These are phyloP conservation scores for Porcisia deanei DNA, from an alignment of 208 protist genomes.

Conservation along the genomic window DNA sequence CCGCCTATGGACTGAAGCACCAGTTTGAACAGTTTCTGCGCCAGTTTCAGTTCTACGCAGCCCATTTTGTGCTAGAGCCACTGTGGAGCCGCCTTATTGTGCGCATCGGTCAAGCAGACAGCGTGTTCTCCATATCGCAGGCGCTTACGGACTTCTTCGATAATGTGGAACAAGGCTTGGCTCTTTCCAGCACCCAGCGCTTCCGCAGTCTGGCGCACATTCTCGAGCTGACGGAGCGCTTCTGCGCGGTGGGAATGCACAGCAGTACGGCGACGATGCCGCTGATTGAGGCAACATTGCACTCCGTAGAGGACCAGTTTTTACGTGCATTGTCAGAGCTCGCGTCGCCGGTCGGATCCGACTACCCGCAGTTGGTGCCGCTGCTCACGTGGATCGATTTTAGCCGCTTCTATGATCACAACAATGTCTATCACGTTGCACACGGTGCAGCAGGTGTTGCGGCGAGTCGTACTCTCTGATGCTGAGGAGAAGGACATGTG, in stretches of 20 bases:
- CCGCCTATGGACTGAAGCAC: conserved; percentile 81
- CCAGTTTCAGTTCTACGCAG: conserved; percentile 89
- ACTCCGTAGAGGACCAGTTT: conserved; percentile 64
- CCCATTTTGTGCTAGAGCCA: conserved; percentile 88
- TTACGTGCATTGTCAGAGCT: conserved; percentile 75
- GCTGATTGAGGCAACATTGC: conserved; percentile 58
- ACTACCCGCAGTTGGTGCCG: conserved; percentile 84
- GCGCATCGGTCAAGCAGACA: conserved; percentile 64
- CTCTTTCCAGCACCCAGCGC: conserved; percentile 68
- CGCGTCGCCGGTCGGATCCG: conserved; percentile 68
- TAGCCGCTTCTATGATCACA: conserved; percentile 81
- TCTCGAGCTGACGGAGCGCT: conserved; percentile 68
- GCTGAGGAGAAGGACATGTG: neutral
- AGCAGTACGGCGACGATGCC: conserved; percentile 51
- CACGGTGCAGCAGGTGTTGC: conserved; percentile 31
- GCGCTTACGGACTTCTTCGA: conserved; percentile 81
- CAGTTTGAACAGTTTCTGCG: conserved; percentile 86
- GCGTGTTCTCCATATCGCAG: conserved; percentile 68
- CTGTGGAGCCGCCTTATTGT: conserved; percentile 75
- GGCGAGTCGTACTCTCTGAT: neutral
- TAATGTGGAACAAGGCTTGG: conserved; percentile 63
- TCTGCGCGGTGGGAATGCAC: conserved; percentile 76
- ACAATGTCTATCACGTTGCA: conserved; percentile 84
- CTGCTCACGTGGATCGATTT: conserved; percentile 89
- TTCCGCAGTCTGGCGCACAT: conserved; percentile 76